These are phyloP conservation scores for Nicotiana obtusifolia DNA, from an alignment of 257 asterid species.

Conservation along the genomic window DNA sequence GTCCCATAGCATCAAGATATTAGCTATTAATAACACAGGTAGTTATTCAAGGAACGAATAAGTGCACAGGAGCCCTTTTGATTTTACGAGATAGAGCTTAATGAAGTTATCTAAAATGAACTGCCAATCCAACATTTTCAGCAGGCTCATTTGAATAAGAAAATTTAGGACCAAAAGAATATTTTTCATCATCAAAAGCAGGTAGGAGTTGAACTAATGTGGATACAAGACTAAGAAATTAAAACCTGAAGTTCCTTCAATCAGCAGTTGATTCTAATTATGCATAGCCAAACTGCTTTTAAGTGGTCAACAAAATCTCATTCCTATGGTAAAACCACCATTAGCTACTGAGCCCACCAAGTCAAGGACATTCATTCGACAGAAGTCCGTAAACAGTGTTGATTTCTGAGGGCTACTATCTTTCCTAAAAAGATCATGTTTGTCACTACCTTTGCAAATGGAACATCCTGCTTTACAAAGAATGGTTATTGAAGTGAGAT, in stretches of 20 bases:
- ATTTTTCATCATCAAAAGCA: neutral
- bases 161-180: neutral
- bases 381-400: neutral
- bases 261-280: neutral
- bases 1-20: neutral
- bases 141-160: neutral
- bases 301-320: neutral
- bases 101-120: neutral
- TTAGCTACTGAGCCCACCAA: neutral
- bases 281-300: neutral
- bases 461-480: neutral
- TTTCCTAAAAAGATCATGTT: neutral
- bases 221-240: slow-evolving; percentile 6
- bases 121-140: neutral
- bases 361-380: neutral
- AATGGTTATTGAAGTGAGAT: neutral
- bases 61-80: neutral
- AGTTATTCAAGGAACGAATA: neutral
- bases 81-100: neutral
- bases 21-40: neutral
- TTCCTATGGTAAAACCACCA: neutral
- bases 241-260: neutral
- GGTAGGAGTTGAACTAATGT: neutral
- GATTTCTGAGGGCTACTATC: neutral
- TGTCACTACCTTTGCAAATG: neutral